phyloP scores from a whole-genome alignment of 2,329 filamentous ascomycete species.

The Ophiostoma sp. region DNA sequence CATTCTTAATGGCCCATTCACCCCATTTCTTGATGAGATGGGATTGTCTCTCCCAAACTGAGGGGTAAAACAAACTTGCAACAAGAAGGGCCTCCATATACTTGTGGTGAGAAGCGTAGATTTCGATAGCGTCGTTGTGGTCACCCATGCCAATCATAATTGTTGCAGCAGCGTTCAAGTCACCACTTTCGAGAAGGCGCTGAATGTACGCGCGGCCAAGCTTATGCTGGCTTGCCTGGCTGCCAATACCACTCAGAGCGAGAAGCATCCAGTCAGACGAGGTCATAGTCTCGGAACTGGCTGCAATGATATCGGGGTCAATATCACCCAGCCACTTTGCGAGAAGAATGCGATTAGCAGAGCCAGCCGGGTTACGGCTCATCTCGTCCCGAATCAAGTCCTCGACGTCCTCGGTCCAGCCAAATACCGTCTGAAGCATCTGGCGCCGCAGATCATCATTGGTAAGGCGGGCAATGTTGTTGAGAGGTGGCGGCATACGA shows the following conservation, averaged over 20 bases:
- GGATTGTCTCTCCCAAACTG: conserved; percentile 86
- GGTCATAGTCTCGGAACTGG: conserved; percentile 79
- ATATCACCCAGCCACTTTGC: conserved; percentile 90
- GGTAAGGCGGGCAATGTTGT: conserved; percentile 56
- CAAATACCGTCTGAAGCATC: conserved; percentile 92
- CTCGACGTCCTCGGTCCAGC: conserved; percentile 82
- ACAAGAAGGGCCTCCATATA: conserved; percentile 92
- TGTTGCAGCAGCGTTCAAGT: conserved; percentile 85
- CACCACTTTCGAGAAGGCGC: conserved; percentile 79
- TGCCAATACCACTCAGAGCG: conserved; percentile 81
- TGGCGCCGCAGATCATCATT: conserved; percentile 78
- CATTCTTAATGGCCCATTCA: conserved; percentile 79
- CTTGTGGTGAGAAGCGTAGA: conserved; percentile 85
- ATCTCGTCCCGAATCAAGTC: conserved; percentile 81
- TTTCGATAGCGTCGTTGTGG: conserved; percentile 88
- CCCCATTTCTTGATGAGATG: conserved; percentile 92
- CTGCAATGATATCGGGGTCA: conserved; percentile 72
- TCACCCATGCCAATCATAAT: conserved; percentile 91
- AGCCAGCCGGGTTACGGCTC: conserved; percentile 64
- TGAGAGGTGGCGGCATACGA: conserved; percentile 55
- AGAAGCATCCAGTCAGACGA: conserved; percentile 96
- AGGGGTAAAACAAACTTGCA: conserved; percentile 73
- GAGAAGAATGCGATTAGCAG: conserved; percentile 73
- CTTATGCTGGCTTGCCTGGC: conserved; percentile 74
- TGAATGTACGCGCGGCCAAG: conserved; percentile 87